Evolutionary conservation across 495 filamentous ascomycete species (phyloP), one percentile per base, ranked within the genome.

Genomic region (Trichoderma orchidacearum): DNA sequence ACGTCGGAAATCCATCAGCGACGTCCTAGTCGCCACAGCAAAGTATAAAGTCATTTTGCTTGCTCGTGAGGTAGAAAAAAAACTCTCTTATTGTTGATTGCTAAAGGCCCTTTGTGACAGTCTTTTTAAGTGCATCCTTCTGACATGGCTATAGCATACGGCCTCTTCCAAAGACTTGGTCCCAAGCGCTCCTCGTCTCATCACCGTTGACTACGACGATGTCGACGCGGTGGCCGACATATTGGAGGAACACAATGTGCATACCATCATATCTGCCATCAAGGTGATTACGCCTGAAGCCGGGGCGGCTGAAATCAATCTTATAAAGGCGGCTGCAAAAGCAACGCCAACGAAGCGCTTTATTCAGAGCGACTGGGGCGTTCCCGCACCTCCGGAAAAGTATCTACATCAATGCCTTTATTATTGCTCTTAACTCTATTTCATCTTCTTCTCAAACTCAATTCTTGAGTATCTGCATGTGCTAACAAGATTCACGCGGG

Each of bases 261-360:
- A 78, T 54, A 79, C 76, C 1, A 61, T 79, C 41, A 75, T 80
- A 30, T 80, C 75, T 0, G 60, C 58, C 70, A 31, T 54, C 30
- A 12, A 12, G 4, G 27, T 54, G 5, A 31, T 35, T 15, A 18
- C 1, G 15, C n/a, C 9, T 17, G 53, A 35, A 3, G 15, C n/a
- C 8, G 15, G 17, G 2, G 17, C 6, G 13, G 30, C 53, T 8
- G 30, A 54, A 35, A 3, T 13, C 13, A 41, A 41, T 41, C 36
- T 41, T n/a, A 41, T 41, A 1, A n/a, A 18, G 15, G 36, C 36
- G 21, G 36, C 36, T 18, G 36, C 13, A 4, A 6, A n/a, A 1
- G 36, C 36, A 21, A 3, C 36, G n/a, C n/a, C 36, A 1, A 18
- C n/a, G n/a, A 41, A 41, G n/a, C 13, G 36, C 3, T 41, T 41